These are phyloP conservation scores for Gnomoniopsis sp. DNA, from an alignment of 2,329 filamentous ascomycete genomes.

Conservation along the genomic window DNA sequence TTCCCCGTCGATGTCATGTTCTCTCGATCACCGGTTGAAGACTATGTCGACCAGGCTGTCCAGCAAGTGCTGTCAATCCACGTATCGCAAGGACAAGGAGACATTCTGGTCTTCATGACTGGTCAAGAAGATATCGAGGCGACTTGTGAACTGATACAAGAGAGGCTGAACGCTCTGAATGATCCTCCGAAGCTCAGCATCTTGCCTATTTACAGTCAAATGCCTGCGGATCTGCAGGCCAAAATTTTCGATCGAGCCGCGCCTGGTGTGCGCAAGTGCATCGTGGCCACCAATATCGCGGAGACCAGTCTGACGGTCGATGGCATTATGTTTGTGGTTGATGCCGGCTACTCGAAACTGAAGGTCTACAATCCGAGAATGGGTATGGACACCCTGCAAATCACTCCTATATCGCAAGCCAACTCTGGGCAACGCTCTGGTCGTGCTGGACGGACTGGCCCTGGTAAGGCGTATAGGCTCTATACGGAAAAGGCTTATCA, in stretches of 20 bases:
- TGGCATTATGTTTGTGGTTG: slow-evolving; percentile 98
- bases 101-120: slow-evolving; percentile 99
- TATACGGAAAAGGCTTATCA: slow-evolving; percentile 94
- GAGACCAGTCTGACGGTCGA: slow-evolving; percentile 98
- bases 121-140: slow-evolving; percentile 98
- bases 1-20: slow-evolving; percentile 98
- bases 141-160: slow-evolving; percentile 89
- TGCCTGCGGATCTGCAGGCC: slow-evolving; percentile 95
- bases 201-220: slow-evolving; percentile 97
- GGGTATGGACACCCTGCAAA: slow-evolving; percentile 98
- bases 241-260: slow-evolving; percentile 94
- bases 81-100: slow-evolving; percentile 86
- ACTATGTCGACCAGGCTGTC: slow-evolving; percentile 96
- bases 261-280: slow-evolving; percentile 91
- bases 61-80: slow-evolving; percentile 95
- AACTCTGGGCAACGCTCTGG: slow-evolving; percentile 93
- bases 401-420: slow-evolving; percentile 95
- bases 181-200: slow-evolving; percentile 94
- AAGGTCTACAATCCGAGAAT: slow-evolving; percentile 99
- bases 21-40: slow-evolving; percentile 89
- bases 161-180: slow-evolving; percentile 82
- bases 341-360: slow-evolving; percentile 92
- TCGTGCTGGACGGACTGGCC: slow-evolving; percentile 88
- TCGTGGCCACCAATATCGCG: slow-evolving; percentile 97
- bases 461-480: slow-evolving; percentile 90